Percentiles rank a stretch among this genome's conserved stretches.
These are phyloP conservation scores for Colletotrichum tabaci DNA, from an alignment of 2,329 filamentous ascomycete species.

Conservation along the genomic window DNA sequence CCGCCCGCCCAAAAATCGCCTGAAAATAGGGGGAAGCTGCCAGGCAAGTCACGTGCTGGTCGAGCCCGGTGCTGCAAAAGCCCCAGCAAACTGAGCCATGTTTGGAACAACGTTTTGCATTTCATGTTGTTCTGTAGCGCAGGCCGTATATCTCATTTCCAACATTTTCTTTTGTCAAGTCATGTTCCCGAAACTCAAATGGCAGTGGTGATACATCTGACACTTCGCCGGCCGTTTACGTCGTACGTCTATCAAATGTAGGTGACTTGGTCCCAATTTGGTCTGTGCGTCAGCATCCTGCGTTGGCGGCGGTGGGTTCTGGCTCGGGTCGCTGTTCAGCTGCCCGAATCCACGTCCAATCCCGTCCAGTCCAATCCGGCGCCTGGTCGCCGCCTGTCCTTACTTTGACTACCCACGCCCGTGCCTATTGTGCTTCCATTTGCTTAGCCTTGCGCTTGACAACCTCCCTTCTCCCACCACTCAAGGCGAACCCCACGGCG, in stretches of 20 bases:
- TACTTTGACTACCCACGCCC: constrained; percentile 26
- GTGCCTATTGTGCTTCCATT: constrained; percentile 1
- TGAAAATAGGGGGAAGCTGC: constrained; percentile 32
- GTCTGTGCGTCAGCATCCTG: constrained; percentile 24
- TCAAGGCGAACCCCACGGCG: constrained; percentile 33
- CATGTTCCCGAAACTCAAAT: constrained; percentile 34
- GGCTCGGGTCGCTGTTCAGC: constrained; percentile 20
- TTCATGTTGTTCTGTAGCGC: background rate
- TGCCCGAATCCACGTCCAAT: constrained; percentile 29
- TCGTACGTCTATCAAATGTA: constrained; percentile 23
- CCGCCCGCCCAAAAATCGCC: constrained; percentile 29
- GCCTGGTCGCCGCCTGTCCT: constrained; percentile 22
- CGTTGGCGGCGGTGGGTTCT: constrained; percentile 12
- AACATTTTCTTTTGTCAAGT: background rate
- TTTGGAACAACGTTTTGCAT: background rate
- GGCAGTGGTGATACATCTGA: constrained; percentile 31
- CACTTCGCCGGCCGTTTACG: constrained; percentile 29
- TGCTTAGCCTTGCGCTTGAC: constrained; percentile 22
- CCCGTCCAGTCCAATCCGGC: constrained; percentile 26
- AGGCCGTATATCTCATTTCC: background rate
- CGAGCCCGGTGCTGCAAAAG: background rate
- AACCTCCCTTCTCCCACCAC: constrained; percentile 25
- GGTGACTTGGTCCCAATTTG: constrained; percentile 25
- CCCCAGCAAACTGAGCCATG: background rate
- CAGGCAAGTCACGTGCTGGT: constrained; percentile 40